Conservation (phyloP, 495 filamentous ascomycete species). For the Neurospora tetraspora region DNA sequence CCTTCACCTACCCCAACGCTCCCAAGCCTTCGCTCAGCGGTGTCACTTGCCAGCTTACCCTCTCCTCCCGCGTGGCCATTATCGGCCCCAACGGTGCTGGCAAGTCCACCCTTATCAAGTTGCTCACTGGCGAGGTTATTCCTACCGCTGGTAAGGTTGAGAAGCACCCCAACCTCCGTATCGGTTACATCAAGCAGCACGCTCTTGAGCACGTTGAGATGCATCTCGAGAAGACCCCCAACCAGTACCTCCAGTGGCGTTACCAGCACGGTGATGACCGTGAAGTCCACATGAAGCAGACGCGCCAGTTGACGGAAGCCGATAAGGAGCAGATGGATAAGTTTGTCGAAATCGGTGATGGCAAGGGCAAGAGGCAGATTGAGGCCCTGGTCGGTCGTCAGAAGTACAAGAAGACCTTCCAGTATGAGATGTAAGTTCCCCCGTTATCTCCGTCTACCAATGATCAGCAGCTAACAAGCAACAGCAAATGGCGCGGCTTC, state of each 20-base stretch:
- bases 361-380: conserved; percentile 65
- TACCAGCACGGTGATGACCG: conserved; percentile 95
- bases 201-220: conserved; percentile 98
- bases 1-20: conserved; percentile 81
- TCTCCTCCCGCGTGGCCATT: conserved; percentile 90
- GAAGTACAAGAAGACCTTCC: conserved; percentile 98
- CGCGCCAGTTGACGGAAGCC: conserved; percentile 73
- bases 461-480: conserved; percentile 10
- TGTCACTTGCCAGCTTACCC: conserved; percentile 72
- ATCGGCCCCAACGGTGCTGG: conserved; percentile 97
- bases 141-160: conserved; percentile 83
- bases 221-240: conserved; percentile 98
- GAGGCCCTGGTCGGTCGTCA: conserved; percentile 90
- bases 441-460: neutral
- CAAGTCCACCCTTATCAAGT: conserved; percentile 96
- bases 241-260: conserved; percentile 98
- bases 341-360: conserved; percentile 71
- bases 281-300: conserved; percentile 96
- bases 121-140: conserved; percentile 90
- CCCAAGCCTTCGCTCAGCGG: conserved; percentile 78
- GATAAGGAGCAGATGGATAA: conserved; percentile 89
- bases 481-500: conserved; percentile 73
- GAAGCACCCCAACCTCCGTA: conserved; percentile 97
- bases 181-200: conserved; percentile 99
- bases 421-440: conserved; percentile 81